Percentiles rank a stretch among this genome's conserved stretches.
Evolutionary conservation across 2,329 filamentous ascomycete genomes (phyloP).

Genomic region (Helicocarpus griseus): DNA sequence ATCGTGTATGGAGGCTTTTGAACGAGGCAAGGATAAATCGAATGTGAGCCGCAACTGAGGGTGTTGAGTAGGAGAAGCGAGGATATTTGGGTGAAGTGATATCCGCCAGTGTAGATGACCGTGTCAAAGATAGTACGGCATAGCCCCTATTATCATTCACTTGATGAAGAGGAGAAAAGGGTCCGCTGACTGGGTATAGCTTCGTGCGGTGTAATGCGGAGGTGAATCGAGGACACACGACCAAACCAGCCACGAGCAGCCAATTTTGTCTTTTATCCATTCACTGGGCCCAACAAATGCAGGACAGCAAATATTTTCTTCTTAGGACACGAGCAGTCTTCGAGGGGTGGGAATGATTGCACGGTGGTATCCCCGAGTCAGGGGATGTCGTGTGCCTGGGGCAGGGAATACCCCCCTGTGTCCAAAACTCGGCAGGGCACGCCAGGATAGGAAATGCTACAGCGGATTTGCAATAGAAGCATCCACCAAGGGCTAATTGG

Average conservation of each 20-base stretch:
- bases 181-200: background rate
- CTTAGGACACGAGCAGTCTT: too few relatives aligned
- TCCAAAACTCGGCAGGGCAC: background rate
- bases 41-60: background rate
- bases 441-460: too few relatives aligned
- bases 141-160: background rate
- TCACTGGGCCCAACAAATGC: too few relatives aligned
- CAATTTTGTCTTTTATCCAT: too few relatives aligned
- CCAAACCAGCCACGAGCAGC: too few relatives aligned
- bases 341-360: too few relatives aligned
- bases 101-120: background rate
- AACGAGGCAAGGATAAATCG: background rate
- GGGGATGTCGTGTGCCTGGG: background rate
- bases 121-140: background rate
- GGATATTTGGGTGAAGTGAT: background rate
- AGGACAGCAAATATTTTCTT: too few relatives aligned
- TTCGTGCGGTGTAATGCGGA: background rate
- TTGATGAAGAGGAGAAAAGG: background rate
- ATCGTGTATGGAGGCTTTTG: background rate
- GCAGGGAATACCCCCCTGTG: too few relatives aligned
- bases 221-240: too few relatives aligned
- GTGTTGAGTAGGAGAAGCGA: background rate
- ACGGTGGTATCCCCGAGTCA: background rate
- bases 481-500: background rate
- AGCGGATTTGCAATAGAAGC: too few relatives aligned